These are phyloP conservation scores for Globisporangium cylindrosporum DNA, from an alignment of 352 stramenopile genomes.

Conservation along the genomic window DNA sequence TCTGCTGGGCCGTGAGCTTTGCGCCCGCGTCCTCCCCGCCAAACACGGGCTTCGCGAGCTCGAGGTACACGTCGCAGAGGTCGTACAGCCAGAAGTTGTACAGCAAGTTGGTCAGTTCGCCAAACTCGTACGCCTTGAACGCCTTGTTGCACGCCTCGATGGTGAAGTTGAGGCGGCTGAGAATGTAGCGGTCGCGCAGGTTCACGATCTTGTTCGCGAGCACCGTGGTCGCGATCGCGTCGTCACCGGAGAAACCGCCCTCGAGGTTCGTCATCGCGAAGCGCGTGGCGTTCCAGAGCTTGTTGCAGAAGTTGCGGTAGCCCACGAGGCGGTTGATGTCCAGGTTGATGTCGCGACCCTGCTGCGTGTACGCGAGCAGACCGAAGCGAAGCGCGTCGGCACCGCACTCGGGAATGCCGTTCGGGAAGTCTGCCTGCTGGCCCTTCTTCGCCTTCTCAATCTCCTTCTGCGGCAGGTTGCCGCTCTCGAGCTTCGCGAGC, in stretches of 20 bases:
- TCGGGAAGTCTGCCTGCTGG: constrained; percentile 96
- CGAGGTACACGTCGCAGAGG: constrained; percentile 99
- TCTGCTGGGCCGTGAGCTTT: constrained; percentile 80
- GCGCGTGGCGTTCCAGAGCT: constrained; percentile 99
- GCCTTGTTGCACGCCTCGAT: constrained; percentile 75
- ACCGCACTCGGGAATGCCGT: constrained; percentile 99
- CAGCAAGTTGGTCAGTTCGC: constrained; percentile 91
- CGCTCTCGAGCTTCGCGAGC: constrained; percentile 93
- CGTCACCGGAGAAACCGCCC: constrained; percentile 50
- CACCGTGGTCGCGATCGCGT: constrained; percentile 54
- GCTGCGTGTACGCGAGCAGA: constrained; percentile 94
- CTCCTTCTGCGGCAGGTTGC: constrained; percentile 98
- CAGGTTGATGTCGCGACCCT: constrained; percentile 98
- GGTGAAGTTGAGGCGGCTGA: constrained; percentile 79
- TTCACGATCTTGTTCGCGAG: constrained; percentile 64
- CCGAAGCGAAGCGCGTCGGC: constrained; percentile 98
- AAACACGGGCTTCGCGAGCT: constrained; percentile 98
- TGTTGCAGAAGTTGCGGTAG: constrained; percentile 99
- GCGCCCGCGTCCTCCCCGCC: constrained; percentile 63
- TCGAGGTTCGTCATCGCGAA: constrained; percentile 98
- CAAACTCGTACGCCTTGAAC: constrained; percentile 95
- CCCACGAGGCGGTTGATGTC: constrained; percentile 99
- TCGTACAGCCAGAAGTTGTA: constrained; percentile 99
- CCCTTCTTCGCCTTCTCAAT: constrained; percentile 97
- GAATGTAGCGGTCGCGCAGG: constrained; percentile 75